Conservation (phyloP, 2,329 filamentous ascomycete species). For the Hortaea werneckii region DNA sequence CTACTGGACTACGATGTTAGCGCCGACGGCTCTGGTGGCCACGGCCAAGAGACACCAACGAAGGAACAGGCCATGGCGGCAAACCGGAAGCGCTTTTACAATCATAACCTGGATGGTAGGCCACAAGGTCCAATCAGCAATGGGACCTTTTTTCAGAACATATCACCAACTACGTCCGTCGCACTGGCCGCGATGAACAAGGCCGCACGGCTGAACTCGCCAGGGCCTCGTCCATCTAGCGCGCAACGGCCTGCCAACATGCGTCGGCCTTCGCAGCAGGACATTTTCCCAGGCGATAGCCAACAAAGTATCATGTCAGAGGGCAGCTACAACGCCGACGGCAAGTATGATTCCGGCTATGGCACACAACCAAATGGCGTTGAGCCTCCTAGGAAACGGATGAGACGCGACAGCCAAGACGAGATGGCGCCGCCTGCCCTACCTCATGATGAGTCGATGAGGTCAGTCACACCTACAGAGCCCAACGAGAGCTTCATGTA, state of each 20-base stretch:
- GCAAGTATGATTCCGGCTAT: conserved; percentile 57
- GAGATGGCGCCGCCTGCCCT: conserved; percentile 21
- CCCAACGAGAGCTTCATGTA: conserved; percentile 72
- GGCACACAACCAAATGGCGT: conserved; percentile 44
- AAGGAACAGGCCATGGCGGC: conserved; percentile 99
- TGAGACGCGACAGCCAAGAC: conserved; percentile 38
- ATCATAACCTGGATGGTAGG: conserved; percentile 58
- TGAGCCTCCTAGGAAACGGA: conserved; percentile 75
- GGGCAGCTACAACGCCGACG: conserved; percentile 17
- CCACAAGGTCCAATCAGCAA: conserved; percentile 37
- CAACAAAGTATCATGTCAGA: conserved; percentile 59
- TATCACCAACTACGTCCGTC: conserved; percentile 83
- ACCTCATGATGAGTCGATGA: conserved; percentile 47
- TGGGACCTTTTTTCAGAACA: conserved; percentile 94
- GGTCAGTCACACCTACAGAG: conserved; percentile 60
- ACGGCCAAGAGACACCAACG: conserved; percentile 77
- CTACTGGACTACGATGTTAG: conserved; percentile 73
- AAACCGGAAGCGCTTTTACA: conserved; percentile 80
- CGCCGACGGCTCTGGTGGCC: conserved; percentile 59
- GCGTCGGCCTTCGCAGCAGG: conserved; percentile 62
- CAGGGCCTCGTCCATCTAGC: conserved; percentile 54
- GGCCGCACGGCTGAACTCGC: conserved; percentile 77
- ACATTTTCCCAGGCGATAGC: conserved; percentile 58
- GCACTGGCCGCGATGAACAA: conserved; percentile 96
- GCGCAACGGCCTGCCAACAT: conserved; percentile 56